Evolutionary conservation across 140 eudicot genomes (phyloP).

Genomic region (Cichorium intybus): DNA sequence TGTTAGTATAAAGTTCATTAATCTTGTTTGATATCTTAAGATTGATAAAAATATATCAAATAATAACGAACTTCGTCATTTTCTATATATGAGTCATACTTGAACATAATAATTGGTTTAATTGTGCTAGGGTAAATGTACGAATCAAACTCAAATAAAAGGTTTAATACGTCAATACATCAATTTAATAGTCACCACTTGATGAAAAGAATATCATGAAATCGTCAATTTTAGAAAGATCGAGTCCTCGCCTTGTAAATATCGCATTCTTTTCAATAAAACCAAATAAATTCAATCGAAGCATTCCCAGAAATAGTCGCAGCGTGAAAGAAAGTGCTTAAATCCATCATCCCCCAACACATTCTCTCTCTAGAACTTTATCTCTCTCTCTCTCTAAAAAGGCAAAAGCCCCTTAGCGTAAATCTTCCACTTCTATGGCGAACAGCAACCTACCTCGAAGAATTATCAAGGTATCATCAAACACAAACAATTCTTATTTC

Average conservation of each 20-base stretch:
- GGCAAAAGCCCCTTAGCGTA: constrained; percentile 25
- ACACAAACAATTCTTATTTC: constrained; percentile 21
- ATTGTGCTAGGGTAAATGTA: too few relatives aligned
- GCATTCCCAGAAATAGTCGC: not conserved
- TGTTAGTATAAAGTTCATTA: too few relatives aligned
- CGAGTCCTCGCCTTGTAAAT: constrained; percentile 4
- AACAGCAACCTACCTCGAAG: constrained; percentile 87
- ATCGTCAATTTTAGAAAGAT: not conserved
- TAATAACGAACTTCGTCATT: too few relatives aligned
- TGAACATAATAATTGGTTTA: too few relatives aligned
- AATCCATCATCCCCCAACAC: constrained; percentile 3
- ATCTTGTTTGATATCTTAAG: too few relatives aligned
- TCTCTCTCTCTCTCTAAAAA: constrained; percentile 8
- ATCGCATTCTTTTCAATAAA: not conserved
- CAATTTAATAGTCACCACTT: not conserved
- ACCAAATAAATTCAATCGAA: constrained; percentile 7
- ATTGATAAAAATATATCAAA: too few relatives aligned
- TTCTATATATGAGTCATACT: too few relatives aligned
- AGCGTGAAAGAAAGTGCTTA: not conserved
- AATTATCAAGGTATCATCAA: constrained; percentile 67
- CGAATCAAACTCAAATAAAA: not conserved
- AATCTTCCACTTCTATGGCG: constrained; percentile 58
- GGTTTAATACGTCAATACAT: not conserved
- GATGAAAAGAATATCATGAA: too few relatives aligned
- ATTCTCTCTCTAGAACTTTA: constrained; percentile 17